Evolutionary conservation across 1,139 yeast species (phyloP).

Genomic region (Geotrichum candidum): DNA sequence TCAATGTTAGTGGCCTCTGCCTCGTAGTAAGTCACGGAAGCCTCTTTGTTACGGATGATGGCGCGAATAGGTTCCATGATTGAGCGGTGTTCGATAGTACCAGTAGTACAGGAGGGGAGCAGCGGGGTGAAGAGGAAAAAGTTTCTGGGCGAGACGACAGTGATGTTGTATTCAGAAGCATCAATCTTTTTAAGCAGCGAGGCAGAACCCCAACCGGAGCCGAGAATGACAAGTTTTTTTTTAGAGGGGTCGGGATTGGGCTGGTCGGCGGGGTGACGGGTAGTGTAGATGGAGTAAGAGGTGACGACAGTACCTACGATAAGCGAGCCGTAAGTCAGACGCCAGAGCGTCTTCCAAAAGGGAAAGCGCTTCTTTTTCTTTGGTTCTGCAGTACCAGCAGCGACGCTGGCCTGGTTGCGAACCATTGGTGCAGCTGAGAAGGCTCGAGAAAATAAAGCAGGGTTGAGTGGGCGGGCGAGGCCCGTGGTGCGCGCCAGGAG

Average conservation of each 20-base stretch:
- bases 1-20: conserved; percentile 87
- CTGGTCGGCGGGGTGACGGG: conserved; percentile 38
- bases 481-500: not conserved
- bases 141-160: conserved; percentile 88
- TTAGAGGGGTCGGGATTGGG: conserved; percentile 48
- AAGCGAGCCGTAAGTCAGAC: conserved; percentile 31
- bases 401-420: not conserved
- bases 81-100: conserved; percentile 84
- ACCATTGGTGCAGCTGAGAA: conserved; percentile 1
- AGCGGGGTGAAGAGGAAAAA: conserved; percentile 91
- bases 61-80: conserved; percentile 81
- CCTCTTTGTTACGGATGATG: conserved; percentile 64
- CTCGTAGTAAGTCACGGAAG: conserved; percentile 80
- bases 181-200: conserved; percentile 73
- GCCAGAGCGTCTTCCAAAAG: conserved; percentile 32
- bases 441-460: not conserved
- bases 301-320: conserved; percentile 31
- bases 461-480: not conserved
- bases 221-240: conserved; percentile 83
- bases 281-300: conserved; percentile 35
- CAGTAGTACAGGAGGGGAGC: conserved; percentile 90
- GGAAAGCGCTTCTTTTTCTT: conserved; percentile 9
- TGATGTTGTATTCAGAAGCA: conserved; percentile 79
- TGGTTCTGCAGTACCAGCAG: not conserved
- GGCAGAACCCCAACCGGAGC: conserved; percentile 76